Percentiles rank a stretch among this genome's conserved stretches.
phyloP scores from a whole-genome alignment of 495 filamentous ascomycete species.

The Trichodelitschia bisporula region DNA sequence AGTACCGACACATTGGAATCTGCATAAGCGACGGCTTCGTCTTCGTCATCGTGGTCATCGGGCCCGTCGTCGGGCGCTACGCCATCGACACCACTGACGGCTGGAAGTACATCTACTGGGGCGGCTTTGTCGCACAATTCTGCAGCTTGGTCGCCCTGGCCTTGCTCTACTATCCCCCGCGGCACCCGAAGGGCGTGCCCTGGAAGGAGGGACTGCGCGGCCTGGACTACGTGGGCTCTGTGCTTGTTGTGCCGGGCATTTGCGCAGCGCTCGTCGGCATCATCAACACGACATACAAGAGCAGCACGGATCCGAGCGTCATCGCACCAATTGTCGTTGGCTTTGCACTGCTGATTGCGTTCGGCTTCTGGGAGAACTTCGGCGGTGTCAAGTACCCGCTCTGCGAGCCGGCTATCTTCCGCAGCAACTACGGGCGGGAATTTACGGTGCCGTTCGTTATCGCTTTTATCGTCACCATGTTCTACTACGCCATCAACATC shows the following conservation, averaged over 20 bases:
- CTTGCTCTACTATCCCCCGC: conserved; percentile 10
- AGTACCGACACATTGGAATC: conserved; percentile 10
- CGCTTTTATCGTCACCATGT: conserved; percentile 11
- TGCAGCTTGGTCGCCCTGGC: conserved; percentile 6
- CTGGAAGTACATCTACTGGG: conserved; percentile 11
- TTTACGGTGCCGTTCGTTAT: conserved; percentile 13
- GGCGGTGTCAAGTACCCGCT: conserved; percentile 3
- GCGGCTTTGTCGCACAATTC: conserved; percentile 8
- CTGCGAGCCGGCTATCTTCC: conserved; percentile 7
- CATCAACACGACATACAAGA: conserved; percentile 13
- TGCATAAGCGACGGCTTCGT: conserved; percentile 7
- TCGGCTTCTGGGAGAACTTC: conserved; percentile 7
- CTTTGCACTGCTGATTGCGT: conserved; percentile 5
- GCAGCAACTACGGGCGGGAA: conserved; percentile 7
- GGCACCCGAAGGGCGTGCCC: conserved; percentile 12
- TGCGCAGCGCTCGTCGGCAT: conserved; percentile 15
- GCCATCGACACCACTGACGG: conserved; percentile 1
- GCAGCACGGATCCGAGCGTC: conserved; percentile 3
- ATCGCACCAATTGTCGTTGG: conserved; percentile 7
- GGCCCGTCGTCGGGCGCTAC: conserved; percentile 6
- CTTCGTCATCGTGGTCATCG: conserved; percentile 9
- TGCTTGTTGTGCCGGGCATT: conserved; percentile 12
- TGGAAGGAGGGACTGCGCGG: conserved; percentile 11
- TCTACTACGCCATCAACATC: conserved; percentile 13
- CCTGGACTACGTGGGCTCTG: conserved; percentile 14